Conservation (phyloP, 1,284 basidiomycete genomes). For the Cutaneotrichosporon cavernicola region DNA sequence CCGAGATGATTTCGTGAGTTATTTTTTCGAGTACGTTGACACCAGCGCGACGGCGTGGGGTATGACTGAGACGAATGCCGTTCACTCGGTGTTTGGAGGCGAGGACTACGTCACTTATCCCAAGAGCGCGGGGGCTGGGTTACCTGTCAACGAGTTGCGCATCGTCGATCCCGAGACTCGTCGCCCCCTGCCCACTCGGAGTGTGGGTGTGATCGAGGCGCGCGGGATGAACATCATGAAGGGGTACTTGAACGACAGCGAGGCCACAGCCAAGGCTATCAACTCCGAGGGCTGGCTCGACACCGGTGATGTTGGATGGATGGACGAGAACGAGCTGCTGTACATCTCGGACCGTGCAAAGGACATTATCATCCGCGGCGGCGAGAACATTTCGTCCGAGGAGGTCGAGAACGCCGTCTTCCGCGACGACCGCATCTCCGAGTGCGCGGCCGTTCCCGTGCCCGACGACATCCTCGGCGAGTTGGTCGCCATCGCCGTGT, state of each 20-base stretch:
- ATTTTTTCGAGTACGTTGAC: constrained; percentile 35
- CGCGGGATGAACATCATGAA: constrained; percentile 48
- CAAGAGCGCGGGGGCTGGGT: constrained; percentile 16
- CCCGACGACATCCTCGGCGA: constrained; percentile 39
- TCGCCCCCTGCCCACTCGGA: constrained; percentile 23
- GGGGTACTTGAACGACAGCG: constrained; percentile 24
- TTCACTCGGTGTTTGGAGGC: constrained; percentile 41
- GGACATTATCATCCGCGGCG: constrained; percentile 50
- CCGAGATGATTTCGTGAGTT: constrained; percentile 36
- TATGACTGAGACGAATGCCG: constrained; percentile 48
- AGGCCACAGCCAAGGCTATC: constrained; percentile 13
- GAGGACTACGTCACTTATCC: constrained; percentile 39
- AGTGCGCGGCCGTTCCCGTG: constrained; percentile 40
- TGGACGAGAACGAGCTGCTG: constrained; percentile 43
- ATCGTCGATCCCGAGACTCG: constrained; percentile 41
- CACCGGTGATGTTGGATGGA: constrained; percentile 43
- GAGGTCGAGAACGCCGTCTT: constrained; percentile 49
- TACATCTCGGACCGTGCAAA: constrained; percentile 42
- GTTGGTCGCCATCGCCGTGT: constrained; percentile 40
- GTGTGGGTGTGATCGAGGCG: constrained; percentile 37
- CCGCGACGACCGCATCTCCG: constrained; percentile 35
- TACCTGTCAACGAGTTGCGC: constrained; percentile 37
- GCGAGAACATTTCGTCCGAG: constrained; percentile 42
- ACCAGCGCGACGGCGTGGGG: constrained; percentile 40
- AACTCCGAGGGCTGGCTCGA: constrained; percentile 47